Base-by-base conservation (phyloP, 2,329 filamentous ascomycete species). In the Sphaerulina vaccinii region DNA sequence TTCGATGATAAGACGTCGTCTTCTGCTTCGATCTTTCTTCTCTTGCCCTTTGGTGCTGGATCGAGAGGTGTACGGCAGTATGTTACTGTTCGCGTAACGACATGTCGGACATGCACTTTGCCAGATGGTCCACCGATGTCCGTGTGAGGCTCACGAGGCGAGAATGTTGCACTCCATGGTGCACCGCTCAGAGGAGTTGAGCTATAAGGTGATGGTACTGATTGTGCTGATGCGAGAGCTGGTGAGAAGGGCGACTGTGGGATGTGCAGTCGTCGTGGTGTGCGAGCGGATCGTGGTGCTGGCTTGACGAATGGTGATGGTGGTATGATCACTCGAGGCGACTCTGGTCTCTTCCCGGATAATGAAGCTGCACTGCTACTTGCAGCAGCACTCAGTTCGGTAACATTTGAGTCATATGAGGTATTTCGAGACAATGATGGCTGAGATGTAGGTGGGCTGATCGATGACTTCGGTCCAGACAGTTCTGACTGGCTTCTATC, bases 61-160 rank as follows among this genome's bases (percentile, higher is more conserved):
- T 90, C 88, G 75, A 97, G 88, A 32, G 73, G 71, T 67, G 79
- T 67, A 47, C 77, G 73, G 64, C 88, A 95, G 72, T 95, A 96
- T 35, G 89, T 96, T 54, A 96, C 88, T 13, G 90, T 96, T 62
- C 90, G 82, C n/a, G 91, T 96, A 47, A 96, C 88, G 3, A 96
- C 90, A 70, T 96, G 90, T 49, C 89, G 79, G 52, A 96, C 90
- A 66, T 79, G 84, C 48, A 85, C 80, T 13, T 74, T 86, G 55
- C 65, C 65, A 18, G 64, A 62, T 47, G 61, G 58, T 33, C 62
- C 61, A 35, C 55, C 62, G 40, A 54, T 54, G 16, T 67, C 62
- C 35, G 47, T 33, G 46, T 38, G 39, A 50, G 48, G 91, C 68
- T 93, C 88, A 57, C 87, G 88, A 7, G 87, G 86, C 9, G 88